phyloP scores from a whole-genome alignment of 352 stramenopile species.

The Thraustochytrium striatum region DNA sequence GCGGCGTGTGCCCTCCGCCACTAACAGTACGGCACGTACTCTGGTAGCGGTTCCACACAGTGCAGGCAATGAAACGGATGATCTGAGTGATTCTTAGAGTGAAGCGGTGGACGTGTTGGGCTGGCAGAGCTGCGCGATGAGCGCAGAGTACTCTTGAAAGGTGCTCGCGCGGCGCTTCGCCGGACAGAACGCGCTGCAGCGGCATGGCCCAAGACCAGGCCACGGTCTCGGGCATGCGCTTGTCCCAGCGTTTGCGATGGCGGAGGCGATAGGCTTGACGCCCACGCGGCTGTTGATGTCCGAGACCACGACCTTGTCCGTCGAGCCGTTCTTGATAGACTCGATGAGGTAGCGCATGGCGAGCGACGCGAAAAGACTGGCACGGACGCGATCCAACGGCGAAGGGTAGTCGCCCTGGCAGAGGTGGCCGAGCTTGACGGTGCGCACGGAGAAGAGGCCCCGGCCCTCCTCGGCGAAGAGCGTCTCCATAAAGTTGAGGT shows the following conservation, averaged over 20 bases:
- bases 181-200: background rate
- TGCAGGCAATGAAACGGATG: no score
- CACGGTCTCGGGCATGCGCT: background rate
- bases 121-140: no score
- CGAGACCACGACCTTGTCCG: constrained; percentile 20
- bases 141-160: no score
- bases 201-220: background rate
- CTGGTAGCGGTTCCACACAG: no score
- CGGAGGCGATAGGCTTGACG: background rate
- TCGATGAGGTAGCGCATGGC: constrained; percentile 20
- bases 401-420: constrained; percentile 37
- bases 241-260: background rate
- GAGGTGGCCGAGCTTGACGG: constrained; percentile 42
- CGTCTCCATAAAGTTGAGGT: constrained; percentile 42
- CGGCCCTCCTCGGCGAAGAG: constrained; percentile 37
- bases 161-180: no score
- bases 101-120: no score
- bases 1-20: no score
- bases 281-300: background rate
- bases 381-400: constrained; percentile 29
- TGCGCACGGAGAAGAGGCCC: constrained; percentile 31
- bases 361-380: background rate
- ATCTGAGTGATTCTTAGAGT: no score
- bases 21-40: no score
- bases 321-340: constrained; percentile 14